Percentiles rank a stretch among this genome's conserved stretches.
These are phyloP conservation scores for Euryodendron excelsum DNA, from an alignment of 148 eudicot species.

Conservation along the genomic window DNA sequence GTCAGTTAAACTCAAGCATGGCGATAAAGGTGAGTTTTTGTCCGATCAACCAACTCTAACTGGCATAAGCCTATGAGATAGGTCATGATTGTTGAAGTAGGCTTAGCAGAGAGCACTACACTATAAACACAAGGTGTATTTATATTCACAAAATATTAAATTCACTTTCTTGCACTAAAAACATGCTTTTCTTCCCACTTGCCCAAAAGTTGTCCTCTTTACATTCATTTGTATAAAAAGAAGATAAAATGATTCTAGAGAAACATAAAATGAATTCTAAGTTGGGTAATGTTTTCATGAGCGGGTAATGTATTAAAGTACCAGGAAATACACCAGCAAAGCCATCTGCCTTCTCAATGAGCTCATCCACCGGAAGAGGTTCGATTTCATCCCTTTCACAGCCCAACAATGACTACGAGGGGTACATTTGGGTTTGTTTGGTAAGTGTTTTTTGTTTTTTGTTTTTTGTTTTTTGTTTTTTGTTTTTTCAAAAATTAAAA, in stretches of 20 bases:
- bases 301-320: background rate
- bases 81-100: no score
- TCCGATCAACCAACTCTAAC: no score
- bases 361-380: conserved; percentile 58
- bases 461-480: no score
- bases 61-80: no score
- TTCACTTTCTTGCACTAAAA: background rate
- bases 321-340: conserved; percentile 78
- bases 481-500: no score
- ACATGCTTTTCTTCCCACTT: background rate
- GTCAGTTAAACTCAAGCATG: no score
- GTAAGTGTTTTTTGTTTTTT: no score
- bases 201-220: background rate
- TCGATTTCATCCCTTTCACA: conserved; percentile 40
- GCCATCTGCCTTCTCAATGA: conserved; percentile 66
- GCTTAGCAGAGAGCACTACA: no score
- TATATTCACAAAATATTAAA: background rate
- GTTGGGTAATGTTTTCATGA: background rate
- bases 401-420: conserved; percentile 57
- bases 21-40: no score
- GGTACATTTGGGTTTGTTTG: no score
- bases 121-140: no score
- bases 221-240: background rate
- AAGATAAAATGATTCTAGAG: background rate
- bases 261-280: background rate